A percentile compares a stretch with the other conserved stretches of the same genome.
These are phyloP conservation scores for Botrytis pseudocinerea DNA, from an alignment of 2,329 filamentous ascomycete species.

Conservation along the genomic window DNA sequence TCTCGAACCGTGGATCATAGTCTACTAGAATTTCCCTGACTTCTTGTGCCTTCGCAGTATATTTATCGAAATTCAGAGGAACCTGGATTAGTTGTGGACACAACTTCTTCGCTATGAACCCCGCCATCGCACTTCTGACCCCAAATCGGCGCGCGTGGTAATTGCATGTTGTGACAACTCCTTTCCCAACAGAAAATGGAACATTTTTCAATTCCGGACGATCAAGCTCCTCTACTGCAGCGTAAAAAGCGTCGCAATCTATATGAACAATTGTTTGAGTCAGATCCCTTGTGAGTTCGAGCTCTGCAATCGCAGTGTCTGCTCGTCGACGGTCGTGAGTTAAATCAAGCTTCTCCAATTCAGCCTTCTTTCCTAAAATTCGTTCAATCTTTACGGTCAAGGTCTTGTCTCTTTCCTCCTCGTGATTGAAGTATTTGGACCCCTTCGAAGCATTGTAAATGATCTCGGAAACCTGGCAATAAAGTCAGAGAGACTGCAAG, in stretches of 20 bases:
- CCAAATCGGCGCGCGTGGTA: slow-evolving; percentile 89
- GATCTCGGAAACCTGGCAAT: slow-evolving; percentile 76
- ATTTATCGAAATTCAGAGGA: slow-evolving; percentile 86
- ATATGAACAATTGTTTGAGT: slow-evolving; percentile 86
- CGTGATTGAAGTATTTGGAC: slow-evolving; percentile 92
- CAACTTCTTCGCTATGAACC: slow-evolving; percentile 91
- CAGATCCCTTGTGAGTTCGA: slow-evolving; percentile 78
- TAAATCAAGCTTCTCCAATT: slow-evolving; percentile 75
- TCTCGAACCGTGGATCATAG: slow-evolving; percentile 92
- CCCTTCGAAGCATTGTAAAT: slow-evolving; percentile 97
- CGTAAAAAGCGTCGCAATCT: slow-evolving; percentile 97
- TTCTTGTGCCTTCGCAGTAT: slow-evolving; percentile 85
- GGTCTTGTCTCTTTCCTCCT: slow-evolving; percentile 77
- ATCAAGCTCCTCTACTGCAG: slow-evolving; percentile 84
- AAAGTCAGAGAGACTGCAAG: slow-evolving; percentile 20
- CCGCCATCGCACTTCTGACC: slow-evolving; percentile 91
- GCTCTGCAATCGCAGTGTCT: slow-evolving; percentile 76
- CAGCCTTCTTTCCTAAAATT: slow-evolving; percentile 72
- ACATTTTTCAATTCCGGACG: slow-evolving; percentile 80
- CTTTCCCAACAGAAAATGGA: slow-evolving; percentile 84
- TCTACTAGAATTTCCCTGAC: slow-evolving; percentile 76
- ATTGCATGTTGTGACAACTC: slow-evolving; percentile 70
- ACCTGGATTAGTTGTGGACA: slow-evolving; percentile 83
- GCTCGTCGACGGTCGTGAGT: slow-evolving; percentile 71
- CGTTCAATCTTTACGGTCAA: slow-evolving; percentile 83